Conservation (phyloP, 768 basidiomycete genomes). For the Candolleomyces aberdarensis region DNA sequence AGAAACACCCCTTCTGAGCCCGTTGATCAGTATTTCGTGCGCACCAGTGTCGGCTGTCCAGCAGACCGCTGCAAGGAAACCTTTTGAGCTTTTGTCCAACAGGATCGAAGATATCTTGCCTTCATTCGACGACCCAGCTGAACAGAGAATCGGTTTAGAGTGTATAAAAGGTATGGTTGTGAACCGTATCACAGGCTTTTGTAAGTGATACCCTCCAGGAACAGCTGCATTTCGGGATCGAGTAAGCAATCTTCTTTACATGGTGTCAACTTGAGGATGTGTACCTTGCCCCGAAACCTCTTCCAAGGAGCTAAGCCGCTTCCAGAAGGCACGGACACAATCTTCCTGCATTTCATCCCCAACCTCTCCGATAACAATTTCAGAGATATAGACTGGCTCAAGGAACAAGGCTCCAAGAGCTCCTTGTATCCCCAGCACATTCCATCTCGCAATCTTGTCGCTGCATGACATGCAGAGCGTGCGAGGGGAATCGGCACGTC, state of each 20-base stretch:
- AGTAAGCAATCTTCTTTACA: not conserved
- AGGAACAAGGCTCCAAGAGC: slow-evolving; percentile 59
- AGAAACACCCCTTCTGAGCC: slow-evolving; percentile 73
- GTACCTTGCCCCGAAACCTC: slow-evolving; percentile 22
- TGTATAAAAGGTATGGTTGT: slow-evolving; percentile 59
- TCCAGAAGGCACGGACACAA: slow-evolving; percentile 66
- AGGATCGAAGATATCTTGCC: slow-evolving; percentile 36
- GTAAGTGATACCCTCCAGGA: slow-evolving; percentile 45
- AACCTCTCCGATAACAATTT: slow-evolving; percentile 51
- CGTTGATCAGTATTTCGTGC: slow-evolving; percentile 71
- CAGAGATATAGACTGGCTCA: slow-evolving; percentile 60
- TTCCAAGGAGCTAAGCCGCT: slow-evolving; percentile 26
- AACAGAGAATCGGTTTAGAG: slow-evolving; percentile 39
- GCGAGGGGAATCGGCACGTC: slow-evolving; percentile 82
- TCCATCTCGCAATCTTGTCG: slow-evolving; percentile 92
- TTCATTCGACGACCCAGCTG: slow-evolving; percentile 62
- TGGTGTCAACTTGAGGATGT: slow-evolving; percentile 21
- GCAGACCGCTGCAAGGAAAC: slow-evolving; percentile 51
- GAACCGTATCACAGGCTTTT: slow-evolving; percentile 52
- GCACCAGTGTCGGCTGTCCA: slow-evolving; percentile 55
- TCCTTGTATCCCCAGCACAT: slow-evolving; percentile 81
- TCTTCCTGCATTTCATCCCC: slow-evolving; percentile 47
- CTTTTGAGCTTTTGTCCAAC: not conserved
- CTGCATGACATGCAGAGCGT: slow-evolving; percentile 90
- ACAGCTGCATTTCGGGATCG: slow-evolving; percentile 33